A percentile compares a stretch with the other conserved stretches of the same genome.
phyloP scores from a whole-genome alignment of 1,139 yeast genomes.

The Magnusiomyces suaveolens region DNA sequence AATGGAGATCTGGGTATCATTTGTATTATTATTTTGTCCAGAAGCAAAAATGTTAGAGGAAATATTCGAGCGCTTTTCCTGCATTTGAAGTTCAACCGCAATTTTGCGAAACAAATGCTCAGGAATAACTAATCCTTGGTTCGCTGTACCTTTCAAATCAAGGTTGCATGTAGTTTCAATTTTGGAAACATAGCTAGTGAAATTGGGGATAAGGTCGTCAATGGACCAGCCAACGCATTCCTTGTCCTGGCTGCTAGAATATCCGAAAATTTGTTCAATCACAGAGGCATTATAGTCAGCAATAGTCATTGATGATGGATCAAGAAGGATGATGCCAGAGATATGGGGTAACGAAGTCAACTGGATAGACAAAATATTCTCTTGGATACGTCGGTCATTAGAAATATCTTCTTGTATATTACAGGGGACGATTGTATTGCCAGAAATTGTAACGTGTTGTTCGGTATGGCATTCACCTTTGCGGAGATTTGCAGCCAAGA shows the following conservation, averaged over 20 bases:
- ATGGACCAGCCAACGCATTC: constrained; percentile 44
- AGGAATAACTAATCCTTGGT: constrained; percentile 59
- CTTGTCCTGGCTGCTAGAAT: constrained; percentile 28
- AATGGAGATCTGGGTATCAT: too few species aligned
- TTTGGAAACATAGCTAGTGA: constrained; percentile 43
- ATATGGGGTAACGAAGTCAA: constrained; percentile 60
- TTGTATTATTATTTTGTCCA: neutral
- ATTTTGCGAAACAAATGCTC: constrained; percentile 78
- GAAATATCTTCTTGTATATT: constrained; percentile 3
- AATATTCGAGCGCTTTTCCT: neutral
- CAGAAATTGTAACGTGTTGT: constrained; percentile 14
- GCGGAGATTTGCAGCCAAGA: constrained; percentile 7
- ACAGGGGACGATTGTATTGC: constrained; percentile 13
- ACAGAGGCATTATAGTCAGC: constrained; percentile 70
- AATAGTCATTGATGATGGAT: constrained; percentile 39
- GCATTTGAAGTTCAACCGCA: constrained; percentile 23
- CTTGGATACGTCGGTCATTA: neutral
- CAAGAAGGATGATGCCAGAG: constrained; percentile 75
- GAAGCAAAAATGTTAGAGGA: too few species aligned
- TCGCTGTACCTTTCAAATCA: constrained; percentile 16
- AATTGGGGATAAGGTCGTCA: constrained; percentile 55
- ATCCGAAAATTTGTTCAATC: constrained; percentile 69
- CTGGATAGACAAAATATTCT: constrained; percentile 5
- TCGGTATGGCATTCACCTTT: constrained; percentile 6
- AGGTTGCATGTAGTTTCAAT: constrained; percentile 35